phyloP scores from a whole-genome alignment of 2,329 filamentous ascomycete genomes.

The Aspergillus sclerotialis region DNA sequence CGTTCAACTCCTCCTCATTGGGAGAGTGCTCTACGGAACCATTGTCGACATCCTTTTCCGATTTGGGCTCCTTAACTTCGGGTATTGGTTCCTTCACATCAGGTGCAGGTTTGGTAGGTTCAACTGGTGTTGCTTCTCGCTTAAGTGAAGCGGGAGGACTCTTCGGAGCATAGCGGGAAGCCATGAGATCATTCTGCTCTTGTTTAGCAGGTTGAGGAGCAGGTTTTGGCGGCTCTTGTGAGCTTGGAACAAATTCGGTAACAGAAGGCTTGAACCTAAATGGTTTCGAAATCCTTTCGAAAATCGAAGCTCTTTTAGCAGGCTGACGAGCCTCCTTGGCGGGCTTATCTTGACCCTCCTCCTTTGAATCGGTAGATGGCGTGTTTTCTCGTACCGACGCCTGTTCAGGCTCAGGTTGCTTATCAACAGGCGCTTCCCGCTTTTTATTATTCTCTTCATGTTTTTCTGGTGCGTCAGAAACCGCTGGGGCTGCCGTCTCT shows the following conservation, averaged over 20 bases:
- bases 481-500: neutral
- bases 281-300: conserved; percentile 65
- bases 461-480: no score
- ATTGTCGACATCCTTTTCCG: conserved; percentile 14
- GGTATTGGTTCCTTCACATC: conserved; percentile 3
- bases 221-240: conserved; percentile 7
- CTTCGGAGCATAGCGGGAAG: conserved; percentile 28
- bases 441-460: no score
- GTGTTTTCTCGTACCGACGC: conserved; percentile 2
- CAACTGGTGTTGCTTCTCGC: conserved; percentile 7
- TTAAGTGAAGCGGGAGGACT: conserved; percentile 19
- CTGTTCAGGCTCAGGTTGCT: conserved; percentile 7
- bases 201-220: conserved; percentile 12
- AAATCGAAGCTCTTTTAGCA: conserved; percentile 42
- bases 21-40: conserved; percentile 25
- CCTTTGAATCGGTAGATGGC: conserved; percentile 3
- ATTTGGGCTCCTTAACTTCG: conserved; percentile 3
- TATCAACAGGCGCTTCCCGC: no score
- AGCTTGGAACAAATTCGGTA: conserved; percentile 20
- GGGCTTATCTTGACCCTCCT: conserved; percentile 9
- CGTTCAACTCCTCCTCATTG: conserved; percentile 71
- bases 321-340: conserved; percentile 14
- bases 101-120: conserved; percentile 8
- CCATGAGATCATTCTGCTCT: conserved; percentile 22
- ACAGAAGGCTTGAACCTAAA: conserved; percentile 49